Evolutionary conservation across 1,284 basidiomycete genomes (phyloP).

Genomic region (Puccinia hordei): DNA sequence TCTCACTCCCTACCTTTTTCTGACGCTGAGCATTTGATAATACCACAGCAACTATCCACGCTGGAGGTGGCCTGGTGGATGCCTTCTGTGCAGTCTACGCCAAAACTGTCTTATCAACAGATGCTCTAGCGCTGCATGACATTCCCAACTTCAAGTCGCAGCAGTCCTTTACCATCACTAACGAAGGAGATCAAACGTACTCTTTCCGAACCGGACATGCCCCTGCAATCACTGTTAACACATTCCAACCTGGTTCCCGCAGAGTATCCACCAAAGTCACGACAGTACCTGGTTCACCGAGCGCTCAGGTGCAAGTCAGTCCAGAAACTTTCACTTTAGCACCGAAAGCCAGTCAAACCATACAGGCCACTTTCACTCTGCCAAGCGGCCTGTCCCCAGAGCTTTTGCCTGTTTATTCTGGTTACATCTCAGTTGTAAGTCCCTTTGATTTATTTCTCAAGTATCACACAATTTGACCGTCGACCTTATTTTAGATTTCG

Average conservation of each 20-base stretch:
- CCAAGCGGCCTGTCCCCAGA: constrained; percentile 9
- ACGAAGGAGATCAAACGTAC: constrained; percentile 35
- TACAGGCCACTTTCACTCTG: constrained; percentile 26
- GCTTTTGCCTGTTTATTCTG: constrained; percentile 44
- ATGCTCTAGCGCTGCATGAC: constrained; percentile 25
- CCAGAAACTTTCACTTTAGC: constrained; percentile 13
- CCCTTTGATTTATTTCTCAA: background rate
- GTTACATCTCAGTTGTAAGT: constrained; percentile 42
- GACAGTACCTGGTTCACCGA: constrained; percentile 16
- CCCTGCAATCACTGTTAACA: constrained; percentile 31
- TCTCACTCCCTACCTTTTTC: background rate
- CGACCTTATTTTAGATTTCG: constrained; percentile 12
- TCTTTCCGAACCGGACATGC: constrained; percentile 22
- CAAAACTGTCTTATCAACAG: constrained; percentile 30
- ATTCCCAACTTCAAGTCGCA: constrained; percentile 28
- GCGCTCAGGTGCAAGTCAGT: constrained; percentile 20
- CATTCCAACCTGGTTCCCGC: constrained; percentile 18
- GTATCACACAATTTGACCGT: too few species aligned
- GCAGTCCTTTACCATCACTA: constrained; percentile 36
- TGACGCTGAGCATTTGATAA: background rate
- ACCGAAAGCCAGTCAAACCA: constrained; percentile 19
- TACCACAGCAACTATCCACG: constrained; percentile 33
- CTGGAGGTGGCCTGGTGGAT: constrained; percentile 44
- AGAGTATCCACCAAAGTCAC: constrained; percentile 5
- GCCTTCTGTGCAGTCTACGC: constrained; percentile 37